Evolutionary conservation across 805 yeast species (phyloP).

Genomic region (Jamesozyma hellenica): DNA sequence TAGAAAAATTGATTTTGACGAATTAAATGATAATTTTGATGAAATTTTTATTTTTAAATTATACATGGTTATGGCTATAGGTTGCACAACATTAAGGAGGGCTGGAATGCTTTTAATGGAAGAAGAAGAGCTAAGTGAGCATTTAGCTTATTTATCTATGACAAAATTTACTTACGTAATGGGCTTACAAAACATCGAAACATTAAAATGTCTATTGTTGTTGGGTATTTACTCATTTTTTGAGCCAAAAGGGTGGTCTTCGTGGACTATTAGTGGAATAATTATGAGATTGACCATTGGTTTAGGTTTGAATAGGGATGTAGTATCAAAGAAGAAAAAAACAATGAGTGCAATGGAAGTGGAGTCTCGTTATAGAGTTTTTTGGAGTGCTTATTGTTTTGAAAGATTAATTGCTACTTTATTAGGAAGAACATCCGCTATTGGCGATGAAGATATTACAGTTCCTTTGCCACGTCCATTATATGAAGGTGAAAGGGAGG

Average conservation of each 20-base stretch:
- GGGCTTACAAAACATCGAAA: conserved; percentile 32
- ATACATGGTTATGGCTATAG: conserved; percentile 45
- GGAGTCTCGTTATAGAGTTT: conserved; percentile 37
- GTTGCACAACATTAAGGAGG: conserved; percentile 41
- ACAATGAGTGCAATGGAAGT: conserved; percentile 28
- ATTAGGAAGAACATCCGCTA: conserved; percentile 39
- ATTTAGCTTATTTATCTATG: conserved; percentile 35
- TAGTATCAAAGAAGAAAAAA: conserved; percentile 23
- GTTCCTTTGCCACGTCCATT: conserved; percentile 34
- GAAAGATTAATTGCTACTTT: conserved; percentile 41
- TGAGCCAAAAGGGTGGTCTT: conserved; percentile 39
- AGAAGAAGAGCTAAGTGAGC: conserved; percentile 32
- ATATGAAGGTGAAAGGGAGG: conserved; percentile 34
- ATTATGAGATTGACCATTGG: conserved; percentile 36
- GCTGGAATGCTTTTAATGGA: conserved; percentile 31
- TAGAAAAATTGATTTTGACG: conserved; percentile 22
- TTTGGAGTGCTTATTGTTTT: conserved; percentile 41
- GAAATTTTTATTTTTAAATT: conserved; percentile 34
- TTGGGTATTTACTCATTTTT: conserved; percentile 43
- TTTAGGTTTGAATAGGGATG: conserved; percentile 37
- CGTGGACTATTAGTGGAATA: conserved; percentile 45
- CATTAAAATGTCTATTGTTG: conserved; percentile 34
- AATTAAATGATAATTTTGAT: conserved; percentile 17
- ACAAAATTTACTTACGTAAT: conserved; percentile 32
- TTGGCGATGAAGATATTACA: conserved; percentile 43